Evolutionary conservation across 225 moss, liverwort and hornwort species (phyloP).

Genomic region (Climacium dendroides): DNA sequence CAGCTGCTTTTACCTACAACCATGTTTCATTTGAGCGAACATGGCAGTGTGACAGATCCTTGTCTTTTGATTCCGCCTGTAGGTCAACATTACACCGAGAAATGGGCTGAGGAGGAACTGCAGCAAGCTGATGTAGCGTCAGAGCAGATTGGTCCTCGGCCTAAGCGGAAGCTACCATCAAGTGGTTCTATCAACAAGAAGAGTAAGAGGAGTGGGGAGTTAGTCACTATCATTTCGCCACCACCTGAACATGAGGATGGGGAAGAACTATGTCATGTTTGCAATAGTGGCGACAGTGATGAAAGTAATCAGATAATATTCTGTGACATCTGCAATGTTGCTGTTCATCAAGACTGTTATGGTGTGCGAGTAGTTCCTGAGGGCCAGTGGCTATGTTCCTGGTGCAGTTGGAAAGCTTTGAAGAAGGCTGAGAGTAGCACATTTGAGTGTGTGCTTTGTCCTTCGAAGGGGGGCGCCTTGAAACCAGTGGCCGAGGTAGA

Average conservation of each 20-base stretch:
- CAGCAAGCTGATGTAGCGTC: conserved; percentile 16
- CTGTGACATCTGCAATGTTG: conserved; percentile 58
- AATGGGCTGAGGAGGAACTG: conserved; percentile 47
- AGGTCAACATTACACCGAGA: conserved; percentile 33
- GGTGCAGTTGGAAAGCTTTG: conserved; percentile 34
- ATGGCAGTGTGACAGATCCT: conserved; percentile 25
- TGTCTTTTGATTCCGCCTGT: conserved; percentile 45
- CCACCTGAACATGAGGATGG: conserved; percentile 50
- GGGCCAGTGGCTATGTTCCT: conserved; percentile 63
- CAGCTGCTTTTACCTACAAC: conserved; percentile 48
- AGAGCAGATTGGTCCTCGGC: conserved; percentile 39
- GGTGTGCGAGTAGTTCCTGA: conserved; percentile 54
- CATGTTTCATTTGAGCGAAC: conserved; percentile 10
- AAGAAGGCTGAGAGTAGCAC: conserved; percentile 29
- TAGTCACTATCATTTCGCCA: conserved; percentile 47
- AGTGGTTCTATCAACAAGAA: conserved; percentile 47
- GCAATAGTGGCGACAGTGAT: conserved; percentile 61
- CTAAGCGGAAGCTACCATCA: conserved; percentile 46
- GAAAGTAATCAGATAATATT: conserved; percentile 47
- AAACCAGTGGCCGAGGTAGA: conserved; percentile 57
- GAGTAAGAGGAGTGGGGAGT: conserved; percentile 52
- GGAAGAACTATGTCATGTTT: conserved; percentile 61
- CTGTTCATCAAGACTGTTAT: conserved; percentile 64
- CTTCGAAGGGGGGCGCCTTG: conserved; percentile 53
- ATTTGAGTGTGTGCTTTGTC: conserved; percentile 53